Percentiles rank a stretch among this genome's conserved stretches.
Evolutionary conservation across 31 red algal species (phyloP).

Genomic region (Asparagopsis taxiformis): DNA sequence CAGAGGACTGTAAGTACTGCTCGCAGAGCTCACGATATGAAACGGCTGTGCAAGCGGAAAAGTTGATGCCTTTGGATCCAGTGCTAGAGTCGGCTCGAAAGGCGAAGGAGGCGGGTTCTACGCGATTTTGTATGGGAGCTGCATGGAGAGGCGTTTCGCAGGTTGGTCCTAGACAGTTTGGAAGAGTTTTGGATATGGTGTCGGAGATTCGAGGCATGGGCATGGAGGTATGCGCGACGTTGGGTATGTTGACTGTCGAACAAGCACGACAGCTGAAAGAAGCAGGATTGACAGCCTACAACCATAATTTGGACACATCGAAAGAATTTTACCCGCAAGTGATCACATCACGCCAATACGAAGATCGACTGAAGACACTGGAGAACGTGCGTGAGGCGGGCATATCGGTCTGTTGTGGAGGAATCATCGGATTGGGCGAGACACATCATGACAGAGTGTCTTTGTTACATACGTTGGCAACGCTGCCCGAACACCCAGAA

Average conservation of each 20-base stretch:
- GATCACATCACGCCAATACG: constrained; percentile 84
- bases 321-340: constrained; percentile 84
- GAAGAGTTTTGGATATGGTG: constrained; percentile 85
- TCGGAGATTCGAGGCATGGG: constrained; percentile 84
- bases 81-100: constrained; percentile 66
- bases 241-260: constrained; percentile 84
- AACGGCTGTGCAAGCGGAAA: constrained; percentile 87
- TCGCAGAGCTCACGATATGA: constrained; percentile 87
- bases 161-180: constrained; percentile 87
- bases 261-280: constrained; percentile 85
- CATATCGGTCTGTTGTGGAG: constrained; percentile 96
- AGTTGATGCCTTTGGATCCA: constrained; percentile 66
- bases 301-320: constrained; percentile 98
- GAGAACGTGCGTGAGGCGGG: constrained; percentile 84
- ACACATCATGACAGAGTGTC: constrained; percentile 87
- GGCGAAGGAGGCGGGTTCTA: constrained; percentile 89
- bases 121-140: constrained; percentile 99
- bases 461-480: constrained; percentile 89
- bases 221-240: constrained; percentile 97
- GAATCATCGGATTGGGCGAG: constrained; percentile 97
- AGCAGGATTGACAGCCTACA: constrained; percentile 98
- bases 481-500: constrained; percentile 88
- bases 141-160: constrained; percentile 96
- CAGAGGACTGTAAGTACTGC: constrained; percentile 98
- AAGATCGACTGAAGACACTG: constrained; percentile 93